Evolutionary conservation across 371 early-diverging fungal species (phyloP), one percentile per base, ranked within the genome.

Genomic region (Mycotypha africana): DNA sequence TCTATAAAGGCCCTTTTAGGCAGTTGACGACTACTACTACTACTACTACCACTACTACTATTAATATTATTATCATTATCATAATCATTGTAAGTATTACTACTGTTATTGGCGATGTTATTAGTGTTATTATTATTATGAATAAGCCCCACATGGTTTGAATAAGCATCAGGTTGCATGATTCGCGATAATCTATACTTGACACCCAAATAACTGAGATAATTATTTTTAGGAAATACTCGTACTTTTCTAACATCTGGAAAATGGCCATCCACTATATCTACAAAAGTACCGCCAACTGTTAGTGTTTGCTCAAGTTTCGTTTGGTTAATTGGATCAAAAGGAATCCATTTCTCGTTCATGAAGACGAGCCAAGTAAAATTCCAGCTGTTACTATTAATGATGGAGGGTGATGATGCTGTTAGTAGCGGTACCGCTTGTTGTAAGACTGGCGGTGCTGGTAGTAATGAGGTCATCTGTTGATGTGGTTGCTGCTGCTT

Each of bases 351-450:
- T 52, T 60, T 65, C 33, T 55, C 58, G 24, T 58, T 42, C 44
- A 54, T 47, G 23, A 65, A 65, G 4, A 65, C 60, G 24, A 65
- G 65, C 65, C 65, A 65, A 6, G 65, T 65, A 26, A 53, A 65
- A 25, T 63, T 57, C 48, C 52, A 57, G 5, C 38, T 3, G 3
- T 40, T 39, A 16, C 25, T 23, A 19, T 34, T 33, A 22, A 9
- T 32, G n/a, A n/a, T n/a, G n/a, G n/a, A n/a, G n/a, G n/a, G 3
- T 42, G 33, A 24, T 42, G n/a, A 21, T 42, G 37, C 22, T 42
- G 19, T 28, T 51, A 45, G 40, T 50, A 42, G 24, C 37, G 11
- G 15, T 20, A 23, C 9, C 15, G 17, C 8, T 26, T 31, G 7
- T 21, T 42, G 20, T 15, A 30, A 21, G 20, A 26, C 3, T 28